Conservation (phyloP, 768 basidiomycete species). For the Suillus clintonianus region DNA sequence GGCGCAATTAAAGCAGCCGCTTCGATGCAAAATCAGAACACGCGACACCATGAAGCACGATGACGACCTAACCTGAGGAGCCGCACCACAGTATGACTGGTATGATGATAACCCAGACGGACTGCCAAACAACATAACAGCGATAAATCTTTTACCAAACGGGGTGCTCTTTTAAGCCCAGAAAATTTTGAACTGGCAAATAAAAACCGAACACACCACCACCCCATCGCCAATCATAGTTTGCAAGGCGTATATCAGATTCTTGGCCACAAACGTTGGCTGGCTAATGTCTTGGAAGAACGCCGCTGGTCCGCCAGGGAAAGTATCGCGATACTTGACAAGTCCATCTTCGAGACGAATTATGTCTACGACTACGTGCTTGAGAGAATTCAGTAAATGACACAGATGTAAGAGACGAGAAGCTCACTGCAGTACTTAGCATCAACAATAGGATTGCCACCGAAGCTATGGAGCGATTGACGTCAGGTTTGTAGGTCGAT, state of each 20-base stretch:
- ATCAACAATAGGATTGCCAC: slow-evolving; percentile 19
- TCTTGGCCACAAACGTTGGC: slow-evolving; percentile 26
- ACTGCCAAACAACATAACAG: slow-evolving; percentile 17
- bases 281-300: slow-evolving; percentile 24
- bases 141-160: slow-evolving; percentile 14
- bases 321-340: slow-evolving; percentile 16
- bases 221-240: slow-evolving; percentile 11
- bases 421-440: slow-evolving; percentile 22
- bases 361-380: slow-evolving; percentile 19
- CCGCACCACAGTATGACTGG: slow-evolving; percentile 7
- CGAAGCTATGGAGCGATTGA: slow-evolving; percentile 16
- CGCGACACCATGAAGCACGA: background rate
- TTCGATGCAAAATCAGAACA: background rate
- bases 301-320: slow-evolving; percentile 23
- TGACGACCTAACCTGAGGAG: slow-evolving; percentile 4
- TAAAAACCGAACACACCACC: slow-evolving; percentile 5
- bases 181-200: background rate
- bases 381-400: background rate
- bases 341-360: slow-evolving; percentile 23
- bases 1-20: slow-evolving; percentile 3
- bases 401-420: background rate
- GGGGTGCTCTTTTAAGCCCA: background rate
- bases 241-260: slow-evolving; percentile 17
- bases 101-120: slow-evolving; percentile 10
- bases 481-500: slow-evolving; percentile 2